Base-by-base conservation (phyloP, 305 asterid species). In the Fraxinus platypoda region DNA sequence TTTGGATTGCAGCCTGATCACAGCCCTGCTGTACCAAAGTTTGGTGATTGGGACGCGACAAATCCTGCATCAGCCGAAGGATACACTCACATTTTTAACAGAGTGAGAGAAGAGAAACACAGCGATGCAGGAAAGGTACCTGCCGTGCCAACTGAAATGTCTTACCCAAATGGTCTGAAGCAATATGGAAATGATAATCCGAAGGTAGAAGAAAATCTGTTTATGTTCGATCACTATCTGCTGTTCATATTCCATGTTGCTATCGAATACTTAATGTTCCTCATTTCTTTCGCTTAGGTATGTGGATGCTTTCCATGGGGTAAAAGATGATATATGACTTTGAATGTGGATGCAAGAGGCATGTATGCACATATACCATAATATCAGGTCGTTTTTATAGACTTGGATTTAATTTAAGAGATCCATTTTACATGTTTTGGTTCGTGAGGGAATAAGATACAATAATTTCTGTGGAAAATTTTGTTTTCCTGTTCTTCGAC, bases 61-160 rank as follows among this genome's bases (percentile, higher is more conserved):
- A 93, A 93, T 88, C 97, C 98, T 30, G 83, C 97, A 49, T 80
- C 98, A 38, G 97, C 95, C n/a, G 98, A 94, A 89, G 96, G 93
- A 13, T 93, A 85, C 85, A 84, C 89, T 34, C 97, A 91, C 73
- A 90, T 94, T 80, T 94, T 93, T 85, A 87, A 89, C 81, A 77
- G 74, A 81, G 97, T 94, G 49, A 85, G 92, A 81, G 96, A 91
- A 86, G 97, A 91, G 86, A 94, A 91, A 78, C 85, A 90, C 80
- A 89, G 77, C 37, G 97, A 91, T 31, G 92, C 93, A 0, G 97
- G 93, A 81, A 93, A 93, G 84, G 93, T 90, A 34, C 97, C 97
- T 19, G 79, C 54, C 8, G 75, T 88, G 87, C 88, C 97, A 30
- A 83, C 87, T 34, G 96, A 93, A 83, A 31, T 91, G 74, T 84